These are phyloP conservation scores for Saccharomycopsis guyanensis DNA, from an alignment of 805 yeast species.

Conservation along the genomic window DNA sequence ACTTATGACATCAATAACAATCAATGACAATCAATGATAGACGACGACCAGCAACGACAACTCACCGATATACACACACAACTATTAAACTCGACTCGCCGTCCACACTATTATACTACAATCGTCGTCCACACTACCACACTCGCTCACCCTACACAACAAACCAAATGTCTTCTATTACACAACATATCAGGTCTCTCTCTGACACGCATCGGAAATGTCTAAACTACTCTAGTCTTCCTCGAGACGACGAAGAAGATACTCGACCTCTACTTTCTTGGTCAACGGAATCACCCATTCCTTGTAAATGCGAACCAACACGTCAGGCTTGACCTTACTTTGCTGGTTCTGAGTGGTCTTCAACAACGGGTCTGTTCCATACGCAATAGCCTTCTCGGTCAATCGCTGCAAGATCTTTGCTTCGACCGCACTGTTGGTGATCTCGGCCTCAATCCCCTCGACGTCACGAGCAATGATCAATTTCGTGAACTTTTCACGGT, in stretches of 20 bases:
- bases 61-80: too few relatives aligned
- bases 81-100: too few relatives aligned
- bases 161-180: too few relatives aligned
- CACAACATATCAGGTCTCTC: too few relatives aligned
- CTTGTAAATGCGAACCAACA: conserved; percentile 74
- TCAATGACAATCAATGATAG: too few relatives aligned
- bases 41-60: too few relatives aligned
- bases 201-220: not conserved
- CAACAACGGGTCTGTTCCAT: conserved; percentile 83
- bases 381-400: conserved; percentile 71
- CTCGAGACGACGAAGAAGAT: conserved; percentile 75
- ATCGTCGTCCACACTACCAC: too few relatives aligned
- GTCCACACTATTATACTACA: too few relatives aligned
- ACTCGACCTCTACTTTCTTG: conserved; percentile 91
- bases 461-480: conserved; percentile 61
- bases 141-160: too few relatives aligned
- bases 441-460: conserved; percentile 66
- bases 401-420: conserved; percentile 72
- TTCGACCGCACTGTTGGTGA: conserved; percentile 86
- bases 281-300: conserved; percentile 90
- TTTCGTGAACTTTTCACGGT: conserved; percentile 52
- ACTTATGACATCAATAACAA: too few relatives aligned
- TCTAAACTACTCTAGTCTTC: conserved; percentile 30
- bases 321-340: conserved; percentile 74
- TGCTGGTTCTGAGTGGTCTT: conserved; percentile 58